A percentile compares a stretch with the other conserved stretches of the same genome.
phyloP scores from a whole-genome alignment of 2,329 filamentous ascomycete genomes.

The Arthrobotrys sphaeroides region DNA sequence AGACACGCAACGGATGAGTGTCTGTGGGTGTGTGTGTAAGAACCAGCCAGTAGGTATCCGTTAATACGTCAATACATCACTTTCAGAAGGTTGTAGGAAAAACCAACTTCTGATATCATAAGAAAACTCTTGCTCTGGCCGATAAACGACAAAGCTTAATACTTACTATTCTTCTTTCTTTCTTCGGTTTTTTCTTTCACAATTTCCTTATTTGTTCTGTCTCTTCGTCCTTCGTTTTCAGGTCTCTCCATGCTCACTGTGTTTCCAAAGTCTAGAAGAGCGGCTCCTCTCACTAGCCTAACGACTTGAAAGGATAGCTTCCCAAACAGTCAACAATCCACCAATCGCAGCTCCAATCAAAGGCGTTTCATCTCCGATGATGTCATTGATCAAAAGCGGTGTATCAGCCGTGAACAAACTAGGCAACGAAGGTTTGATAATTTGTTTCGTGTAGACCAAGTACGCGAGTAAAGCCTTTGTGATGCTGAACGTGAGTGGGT shows the following conservation, averaged over 20 bases:
- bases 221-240: not conserved
- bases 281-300: not conserved
- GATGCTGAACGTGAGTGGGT: slow-evolving; percentile 90
- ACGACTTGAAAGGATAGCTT: slow-evolving; percentile 67
- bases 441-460: slow-evolving; percentile 77
- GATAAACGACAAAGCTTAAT: not conserved
- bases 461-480: slow-evolving; percentile 84
- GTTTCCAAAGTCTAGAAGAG: not conserved
- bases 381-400: slow-evolving; percentile 71
- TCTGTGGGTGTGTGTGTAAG: not conserved
- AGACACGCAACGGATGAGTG: not conserved
- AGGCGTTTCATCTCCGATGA: slow-evolving; percentile 75
- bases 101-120: slow-evolving; percentile 2
- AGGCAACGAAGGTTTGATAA: slow-evolving; percentile 65
- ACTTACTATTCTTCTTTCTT: too few species aligned
- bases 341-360: slow-evolving; percentile 75
- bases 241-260: not conserved
- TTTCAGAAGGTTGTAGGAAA: not conserved
- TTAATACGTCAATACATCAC: slow-evolving; percentile 52
- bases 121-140: not conserved
- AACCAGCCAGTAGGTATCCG: slow-evolving; percentile 36
- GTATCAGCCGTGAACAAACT: slow-evolving; percentile 71
- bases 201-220: too few species aligned
- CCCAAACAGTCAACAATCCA: slow-evolving; percentile 76
- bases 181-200: not conserved